Base-by-base conservation (phyloP, 2,329 filamentous ascomycete species). In the Ophiostoma himal-ulmi region DNA sequence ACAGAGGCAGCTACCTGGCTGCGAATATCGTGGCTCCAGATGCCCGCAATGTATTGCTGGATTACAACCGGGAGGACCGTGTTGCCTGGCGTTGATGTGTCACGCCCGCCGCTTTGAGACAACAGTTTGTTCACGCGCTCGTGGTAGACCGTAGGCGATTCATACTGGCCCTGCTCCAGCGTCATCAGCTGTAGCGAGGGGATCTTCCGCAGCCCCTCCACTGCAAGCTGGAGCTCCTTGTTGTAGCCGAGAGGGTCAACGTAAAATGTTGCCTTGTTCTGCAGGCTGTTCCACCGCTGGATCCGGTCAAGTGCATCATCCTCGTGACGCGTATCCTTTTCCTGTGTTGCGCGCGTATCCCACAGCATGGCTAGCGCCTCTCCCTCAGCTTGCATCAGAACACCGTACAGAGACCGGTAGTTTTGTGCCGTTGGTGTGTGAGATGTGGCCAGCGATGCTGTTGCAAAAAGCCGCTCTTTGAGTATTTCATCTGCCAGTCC, bases 311-410 rank as follows among this genome's bases (percentile, higher is more conserved):
- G 76, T 8, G 78, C 78, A 7, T 82, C 77, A 7, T 77, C 75
- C 71, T 83, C 80, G 20, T 75, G 76, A 6, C 76, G 73, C 5
- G 77, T 74, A 37, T 79, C 78, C 36, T 74, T 76, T 71, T 81
- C 82, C n/a, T 68, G 74, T 0, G 82, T 72, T 5, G 77, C 60
- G 67, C 80, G 77, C 34, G 72, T 75, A 26, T 83, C 81, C 81
- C 81, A 86, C 2, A 80, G 75, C 75, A 84, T 80, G 1, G 84
- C 78, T 30, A 88, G 76, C 26, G 79, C 78, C 74, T 89, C 87
- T 8, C 87, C 87, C 74, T 89, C 87, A 1, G 82, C 77, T 73
- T 88, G 85, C 17, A 79, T 82, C 72, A 80, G 82, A 2, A 87
- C 81, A 0, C 85, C 85, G n/a, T 80, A 77, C 0, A 89, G 81